phyloP scores from a whole-genome alignment of 2,329 filamentous ascomycete species.

The Septoria petroselini region DNA sequence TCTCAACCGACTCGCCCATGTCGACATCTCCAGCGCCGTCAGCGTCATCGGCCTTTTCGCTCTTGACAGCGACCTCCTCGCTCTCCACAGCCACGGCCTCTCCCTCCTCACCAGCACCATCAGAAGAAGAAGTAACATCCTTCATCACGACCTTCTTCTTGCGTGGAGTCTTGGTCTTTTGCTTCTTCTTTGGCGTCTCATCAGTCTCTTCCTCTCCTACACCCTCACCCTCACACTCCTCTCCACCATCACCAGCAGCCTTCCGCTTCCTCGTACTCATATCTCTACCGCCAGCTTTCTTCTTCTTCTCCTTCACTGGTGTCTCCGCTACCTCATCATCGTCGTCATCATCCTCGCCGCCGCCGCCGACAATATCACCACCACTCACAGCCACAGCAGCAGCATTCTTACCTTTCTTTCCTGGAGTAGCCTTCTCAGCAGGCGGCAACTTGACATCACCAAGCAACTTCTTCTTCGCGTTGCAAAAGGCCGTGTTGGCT shows the following conservation, averaged over 20 bases:
- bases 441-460: constrained; percentile 46
- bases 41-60: neutral
- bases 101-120: constrained; percentile 1
- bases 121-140: too few species aligned
- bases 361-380: neutral
- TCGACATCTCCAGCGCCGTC: neutral
- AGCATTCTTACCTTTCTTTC: neutral
- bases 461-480: constrained; percentile 71
- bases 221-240: constrained; percentile 1
- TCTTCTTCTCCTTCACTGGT: constrained; percentile 1
- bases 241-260: too few species aligned
- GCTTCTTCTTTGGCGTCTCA: neutral
- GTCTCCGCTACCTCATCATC: neutral
- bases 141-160: constrained; percentile 9
- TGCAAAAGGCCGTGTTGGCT: constrained; percentile 43
- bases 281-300: too few species aligned
- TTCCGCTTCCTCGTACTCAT: constrained; percentile 5
- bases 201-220: constrained; percentile 6
- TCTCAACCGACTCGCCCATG: neutral
- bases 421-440: constrained; percentile 1
- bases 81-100: neutral
- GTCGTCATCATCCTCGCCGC: constrained; percentile 1
- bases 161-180: neutral
- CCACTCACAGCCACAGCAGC: too few species aligned
- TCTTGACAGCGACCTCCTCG: constrained; percentile 3